phyloP scores from a whole-genome alignment of 495 filamentous ascomycete genomes.

The Penicillium salamii region DNA sequence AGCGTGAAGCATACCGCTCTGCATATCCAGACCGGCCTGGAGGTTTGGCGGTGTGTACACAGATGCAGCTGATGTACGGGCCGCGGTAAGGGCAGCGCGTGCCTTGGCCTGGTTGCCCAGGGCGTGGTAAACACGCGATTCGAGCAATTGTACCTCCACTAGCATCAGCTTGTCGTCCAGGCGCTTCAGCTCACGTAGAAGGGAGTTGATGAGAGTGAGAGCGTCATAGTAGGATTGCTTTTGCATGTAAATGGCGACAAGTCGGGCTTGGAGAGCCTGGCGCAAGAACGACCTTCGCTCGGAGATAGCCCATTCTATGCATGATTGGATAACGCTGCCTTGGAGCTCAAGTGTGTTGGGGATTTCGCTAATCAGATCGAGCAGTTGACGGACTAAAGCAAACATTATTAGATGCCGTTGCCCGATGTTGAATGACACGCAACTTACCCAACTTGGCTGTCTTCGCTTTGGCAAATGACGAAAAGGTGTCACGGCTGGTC shows the following conservation, averaged over 20 bases:
- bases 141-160: constrained; percentile 97
- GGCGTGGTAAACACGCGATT: constrained; percentile 95
- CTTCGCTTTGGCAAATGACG: constrained; percentile 97
- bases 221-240: constrained; percentile 97
- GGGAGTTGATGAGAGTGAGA: constrained; percentile 90
- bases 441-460: constrained; percentile 90
- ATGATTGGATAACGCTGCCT: constrained; percentile 89
- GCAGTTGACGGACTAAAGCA: constrained; percentile 81
- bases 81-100: constrained; percentile 89
- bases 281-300: constrained; percentile 92
- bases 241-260: constrained; percentile 90
- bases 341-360: constrained; percentile 92
- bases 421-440: background rate
- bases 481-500: constrained; percentile 84
- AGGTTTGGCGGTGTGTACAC: constrained; percentile 95
- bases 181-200: constrained; percentile 93
- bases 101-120: constrained; percentile 96
- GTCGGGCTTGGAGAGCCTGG: constrained; percentile 94
- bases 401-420: background rate
- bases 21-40: constrained; percentile 97
- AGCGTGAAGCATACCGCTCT: constrained; percentile 96
- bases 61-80: constrained; percentile 89
- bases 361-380: constrained; percentile 91
- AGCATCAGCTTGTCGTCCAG: constrained; percentile 97
- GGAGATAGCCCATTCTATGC: constrained; percentile 97